A percentile compares a stretch with the other conserved stretches of the same genome.
Conservation (phyloP, 2,329 filamentous ascomycete species). For the Pestalotiopsis sp. region DNA sequence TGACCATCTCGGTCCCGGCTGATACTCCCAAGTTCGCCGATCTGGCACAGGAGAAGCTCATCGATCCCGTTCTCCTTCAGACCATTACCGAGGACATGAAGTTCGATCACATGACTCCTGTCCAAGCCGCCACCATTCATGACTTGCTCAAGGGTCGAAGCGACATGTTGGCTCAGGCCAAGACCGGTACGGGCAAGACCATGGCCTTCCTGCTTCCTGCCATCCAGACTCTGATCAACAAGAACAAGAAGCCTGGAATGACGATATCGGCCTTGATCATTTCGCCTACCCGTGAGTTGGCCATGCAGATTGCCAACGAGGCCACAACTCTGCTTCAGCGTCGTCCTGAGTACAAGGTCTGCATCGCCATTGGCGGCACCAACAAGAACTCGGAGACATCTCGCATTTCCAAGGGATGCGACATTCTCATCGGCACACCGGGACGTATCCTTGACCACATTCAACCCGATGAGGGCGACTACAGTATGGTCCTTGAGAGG, state of each 20-base stretch:
- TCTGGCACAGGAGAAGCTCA: constrained; percentile 40
- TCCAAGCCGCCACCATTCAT: constrained; percentile 54
- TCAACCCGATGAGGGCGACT: constrained; percentile 61
- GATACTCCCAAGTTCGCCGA: constrained; percentile 51
- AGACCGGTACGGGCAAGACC: constrained; percentile 87
- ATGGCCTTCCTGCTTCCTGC: constrained; percentile 82
- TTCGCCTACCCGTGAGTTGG: constrained; percentile 72
- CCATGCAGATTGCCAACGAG: constrained; percentile 72
- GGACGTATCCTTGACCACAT: constrained; percentile 80
- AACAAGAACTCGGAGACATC: constrained; percentile 75
- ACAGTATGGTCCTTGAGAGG: constrained; percentile 65
- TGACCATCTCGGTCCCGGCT: constrained; percentile 40
- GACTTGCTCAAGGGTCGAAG: constrained; percentile 45
- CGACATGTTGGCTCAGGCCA: constrained; percentile 75
- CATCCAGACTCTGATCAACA: constrained; percentile 72
- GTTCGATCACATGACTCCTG: constrained; percentile 57
- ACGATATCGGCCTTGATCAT: constrained; percentile 66
- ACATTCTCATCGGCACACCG: constrained; percentile 81
- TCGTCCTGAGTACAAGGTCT: constrained; percentile 74
- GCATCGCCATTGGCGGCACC: constrained; percentile 77
- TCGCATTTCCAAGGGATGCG: constrained; percentile 71
- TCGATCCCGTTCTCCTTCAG: constrained; percentile 49
- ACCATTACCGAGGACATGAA: constrained; percentile 51
- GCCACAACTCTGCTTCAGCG: constrained; percentile 71
- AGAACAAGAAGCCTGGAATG: constrained; percentile 31